Conservation (phyloP, 305 asterid genomes). For the Stenogyne calaminthoides region DNA sequence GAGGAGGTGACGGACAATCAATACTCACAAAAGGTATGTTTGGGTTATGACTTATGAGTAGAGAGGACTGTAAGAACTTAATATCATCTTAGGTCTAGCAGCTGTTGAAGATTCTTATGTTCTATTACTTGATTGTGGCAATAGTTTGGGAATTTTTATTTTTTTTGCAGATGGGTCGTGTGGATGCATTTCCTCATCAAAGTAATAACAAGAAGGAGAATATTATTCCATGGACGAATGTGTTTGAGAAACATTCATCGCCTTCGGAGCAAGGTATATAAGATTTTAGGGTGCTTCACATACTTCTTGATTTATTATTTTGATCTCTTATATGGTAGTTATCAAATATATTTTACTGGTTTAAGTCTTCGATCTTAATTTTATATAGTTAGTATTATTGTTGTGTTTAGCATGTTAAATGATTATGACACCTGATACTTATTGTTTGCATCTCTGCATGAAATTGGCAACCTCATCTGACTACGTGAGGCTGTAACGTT, state of each 20-base stretch:
- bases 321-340: slow-evolving; percentile 13
- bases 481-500: not conserved
- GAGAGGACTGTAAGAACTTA: too few relatives aligned
- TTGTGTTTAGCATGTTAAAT: not conserved
- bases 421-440: slow-evolving; percentile 6
- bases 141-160: not conserved
- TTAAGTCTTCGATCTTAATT: slow-evolving; percentile 1
- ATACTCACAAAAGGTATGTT: slow-evolving; percentile 79
- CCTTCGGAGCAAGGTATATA: slow-evolving; percentile 49
- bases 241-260: slow-evolving; percentile 54
- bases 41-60: too few relatives aligned
- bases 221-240: slow-evolving; percentile 80
- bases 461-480: slow-evolving; percentile 11
- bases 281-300: slow-evolving; percentile 22
- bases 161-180: slow-evolving; percentile 73
- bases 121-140: slow-evolving; percentile 18
- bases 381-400: not conserved
- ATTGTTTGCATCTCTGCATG: not conserved
- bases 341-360: not conserved
- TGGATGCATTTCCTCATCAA: slow-evolving; percentile 70
- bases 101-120: slow-evolving; percentile 8
- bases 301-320: slow-evolving; percentile 6
- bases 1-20: slow-evolving; percentile 73
- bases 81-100: slow-evolving; percentile 9
- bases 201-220: slow-evolving; percentile 67